phyloP scores from a whole-genome alignment of 768 basidiomycete genomes.

The Tylopilus sp. region DNA sequence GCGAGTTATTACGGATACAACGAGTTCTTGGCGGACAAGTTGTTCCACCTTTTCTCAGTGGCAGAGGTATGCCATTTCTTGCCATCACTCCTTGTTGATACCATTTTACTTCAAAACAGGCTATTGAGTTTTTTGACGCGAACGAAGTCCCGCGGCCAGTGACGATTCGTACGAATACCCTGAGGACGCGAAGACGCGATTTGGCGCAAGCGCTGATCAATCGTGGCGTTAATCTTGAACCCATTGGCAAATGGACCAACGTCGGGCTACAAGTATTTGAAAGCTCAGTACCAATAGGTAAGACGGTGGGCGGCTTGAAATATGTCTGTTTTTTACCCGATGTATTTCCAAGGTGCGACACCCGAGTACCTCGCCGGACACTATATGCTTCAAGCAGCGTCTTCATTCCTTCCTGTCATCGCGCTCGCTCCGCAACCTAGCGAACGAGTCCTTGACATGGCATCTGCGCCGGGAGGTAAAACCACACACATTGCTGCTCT shows the following conservation, averaged over 20 bases:
- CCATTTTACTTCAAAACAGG: slow-evolving; percentile 43
- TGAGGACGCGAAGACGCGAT: slow-evolving; percentile 89
- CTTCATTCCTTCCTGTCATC: slow-evolving; percentile 98
- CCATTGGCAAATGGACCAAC: slow-evolving; percentile 99
- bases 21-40: slow-evolving; percentile 88
- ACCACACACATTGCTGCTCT: slow-evolving; percentile 97
- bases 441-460: slow-evolving; percentile 97
- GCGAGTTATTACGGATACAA: slow-evolving; percentile 98
- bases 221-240: slow-evolving; percentile 94
- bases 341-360: slow-evolving; percentile 63
- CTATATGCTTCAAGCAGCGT: slow-evolving; percentile 99
- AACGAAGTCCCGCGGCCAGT: slow-evolving; percentile 96
- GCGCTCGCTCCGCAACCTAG: slow-evolving; percentile 89
- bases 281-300: slow-evolving; percentile 90
- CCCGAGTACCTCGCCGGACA: slow-evolving; percentile 99
- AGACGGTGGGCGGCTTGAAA: slow-evolving; percentile 1
- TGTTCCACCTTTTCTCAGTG: slow-evolving; percentile 90
- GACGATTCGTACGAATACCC: slow-evolving; percentile 96
- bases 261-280: slow-evolving; percentile 99
- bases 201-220: slow-evolving; percentile 92
- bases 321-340: not conserved
- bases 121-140: slow-evolving; percentile 97
- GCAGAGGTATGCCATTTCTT: slow-evolving; percentile 61
- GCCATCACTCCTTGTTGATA: not conserved
- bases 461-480: slow-evolving; percentile 97